Base-by-base conservation (phyloP, 1,284 basidiomycete species). In the Fomitopsis betulina region DNA sequence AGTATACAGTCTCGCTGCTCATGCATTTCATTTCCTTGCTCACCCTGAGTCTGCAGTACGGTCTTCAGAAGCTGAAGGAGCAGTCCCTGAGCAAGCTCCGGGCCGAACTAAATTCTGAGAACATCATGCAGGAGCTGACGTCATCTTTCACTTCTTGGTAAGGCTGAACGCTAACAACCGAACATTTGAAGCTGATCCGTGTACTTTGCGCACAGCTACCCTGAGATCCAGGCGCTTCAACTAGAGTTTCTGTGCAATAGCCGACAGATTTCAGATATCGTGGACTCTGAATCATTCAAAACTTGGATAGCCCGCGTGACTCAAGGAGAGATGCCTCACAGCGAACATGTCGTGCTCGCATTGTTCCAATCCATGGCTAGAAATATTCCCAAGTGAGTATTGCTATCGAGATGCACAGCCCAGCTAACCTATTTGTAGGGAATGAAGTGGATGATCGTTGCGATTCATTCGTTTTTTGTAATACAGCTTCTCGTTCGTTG, bases 111-210 rank as follows among this genome's bases (percentile, higher is more conserved):
- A 33, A 58, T 4, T 8, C 35, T 5, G 54, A 58, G 2, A 64
- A 65, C 43, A 65, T 65, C 12, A 23, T 59, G 21, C 23, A 47
- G 2, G 62, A 65, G 30, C 25, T 65, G 2, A 61, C 62, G 35
- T 62, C 62, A 19, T 27, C 53, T 5, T 61, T 65, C 54, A 62
- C 64, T 4, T 49, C 53, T 3, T 39, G 42, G 53, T 58, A 12
- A 53, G 39, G 35, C 10, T 39, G 5, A 30, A 19, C 40, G 32
- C 7, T 30, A 8, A 8, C 27, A 30, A 30, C 5, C 27, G 27
- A 13, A 3, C 19, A 27, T 27, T 23, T 17, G n/a, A 23, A 33
- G 8, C 35, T 17, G 10, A 35, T 27, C 42, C 8, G 19, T 9
- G 19, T 23, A 51, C 50, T 13, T 27, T 56, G 32, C 25, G 19